Percentiles rank a stretch among this genome's conserved stretches.
These are phyloP conservation scores for Cryptococcus sp. DNA, from an alignment of 1,284 basidiomycete genomes.

Conservation along the genomic window DNA sequence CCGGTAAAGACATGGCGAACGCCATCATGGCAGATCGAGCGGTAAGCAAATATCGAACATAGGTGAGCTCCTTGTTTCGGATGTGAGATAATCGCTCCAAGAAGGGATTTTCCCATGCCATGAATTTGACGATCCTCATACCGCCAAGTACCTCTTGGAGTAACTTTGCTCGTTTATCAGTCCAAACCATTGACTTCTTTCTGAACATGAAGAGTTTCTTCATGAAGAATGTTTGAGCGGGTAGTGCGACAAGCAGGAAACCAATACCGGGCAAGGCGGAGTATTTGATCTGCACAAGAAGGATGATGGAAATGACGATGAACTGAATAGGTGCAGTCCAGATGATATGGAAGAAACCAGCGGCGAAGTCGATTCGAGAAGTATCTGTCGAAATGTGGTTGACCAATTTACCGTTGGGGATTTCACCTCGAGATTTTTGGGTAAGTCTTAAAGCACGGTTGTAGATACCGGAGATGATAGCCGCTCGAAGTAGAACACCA, in stretches of 20 bases:
- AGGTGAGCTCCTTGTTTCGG: conserved; percentile 69
- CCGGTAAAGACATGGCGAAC: conserved; percentile 57
- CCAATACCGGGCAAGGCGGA: conserved; percentile 53
- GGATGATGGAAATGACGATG: conserved; percentile 49
- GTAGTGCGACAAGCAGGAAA: conserved; percentile 66
- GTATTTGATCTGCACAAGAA: conserved; percentile 51
- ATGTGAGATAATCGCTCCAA: conserved; percentile 62
- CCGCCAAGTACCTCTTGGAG: conserved; percentile 63
- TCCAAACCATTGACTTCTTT: conserved; percentile 79
- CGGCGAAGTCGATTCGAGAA: conserved; percentile 77
- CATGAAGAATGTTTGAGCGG: conserved; percentile 66
- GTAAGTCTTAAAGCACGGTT: conserved; percentile 71
- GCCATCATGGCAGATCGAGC: conserved; percentile 48
- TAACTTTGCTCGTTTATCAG: conserved; percentile 56
- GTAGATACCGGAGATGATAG: conserved; percentile 86
- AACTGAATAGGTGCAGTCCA: conserved; percentile 63
- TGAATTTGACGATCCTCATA: conserved; percentile 83
- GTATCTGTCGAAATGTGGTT: conserved; percentile 89
- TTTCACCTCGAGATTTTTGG: conserved; percentile 71
- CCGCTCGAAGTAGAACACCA: conserved; percentile 77
- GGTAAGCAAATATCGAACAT: conserved; percentile 70
- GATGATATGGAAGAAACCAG: conserved; percentile 64
- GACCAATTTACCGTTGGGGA: conserved; percentile 69
- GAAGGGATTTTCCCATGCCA: conserved; percentile 59
- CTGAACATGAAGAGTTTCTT: conserved; percentile 67